These are phyloP conservation scores for Evansstolkia leycettana DNA, from an alignment of 495 filamentous ascomycete genomes.

Conservation along the genomic window DNA sequence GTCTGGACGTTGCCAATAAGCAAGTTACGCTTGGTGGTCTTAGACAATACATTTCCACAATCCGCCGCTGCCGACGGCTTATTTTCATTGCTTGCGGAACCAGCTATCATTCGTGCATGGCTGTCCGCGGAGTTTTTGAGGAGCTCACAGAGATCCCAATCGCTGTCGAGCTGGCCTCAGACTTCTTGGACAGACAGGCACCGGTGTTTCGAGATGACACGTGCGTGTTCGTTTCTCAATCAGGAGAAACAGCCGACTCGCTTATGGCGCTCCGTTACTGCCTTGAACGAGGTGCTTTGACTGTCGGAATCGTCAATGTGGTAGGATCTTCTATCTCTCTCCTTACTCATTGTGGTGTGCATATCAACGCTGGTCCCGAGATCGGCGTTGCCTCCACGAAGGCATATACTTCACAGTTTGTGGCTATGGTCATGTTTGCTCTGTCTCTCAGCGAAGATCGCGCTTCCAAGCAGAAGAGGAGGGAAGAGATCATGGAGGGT, in stretches of 20 bases:
- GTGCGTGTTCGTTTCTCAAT: constrained; percentile 97
- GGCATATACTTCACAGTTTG: constrained; percentile 97
- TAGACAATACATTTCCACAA: constrained; percentile 90
- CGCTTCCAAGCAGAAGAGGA: constrained; percentile 81
- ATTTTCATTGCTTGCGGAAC: constrained; percentile 99
- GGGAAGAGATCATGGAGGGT: constrained; percentile 95
- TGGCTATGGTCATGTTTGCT: constrained; percentile 99
- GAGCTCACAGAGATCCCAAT: constrained; percentile 98
- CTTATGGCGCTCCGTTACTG: constrained; percentile 95
- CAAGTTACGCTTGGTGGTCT: constrained; percentile 89
- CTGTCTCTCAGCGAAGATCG: constrained; percentile 91
- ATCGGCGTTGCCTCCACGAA: constrained; percentile 99
- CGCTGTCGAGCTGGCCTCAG: constrained; percentile 89
- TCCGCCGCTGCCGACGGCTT: constrained; percentile 86
- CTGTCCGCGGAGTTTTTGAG: constrained; percentile 93
- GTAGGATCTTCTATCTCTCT: constrained; percentile 97
- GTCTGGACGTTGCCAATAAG: constrained; percentile 85
- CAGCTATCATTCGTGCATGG: constrained; percentile 98
- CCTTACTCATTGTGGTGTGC: constrained; percentile 97
- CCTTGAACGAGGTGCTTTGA: constrained; percentile 89
- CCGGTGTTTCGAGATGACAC: constrained; percentile 99
- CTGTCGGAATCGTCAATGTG: constrained; percentile 95
- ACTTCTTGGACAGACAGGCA: constrained; percentile 93
- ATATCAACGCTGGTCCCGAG: constrained; percentile 97
- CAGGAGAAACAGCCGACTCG: constrained; percentile 97